Percentiles rank a stretch among this genome's conserved stretches.
These are phyloP conservation scores for Zygosaccharomyces pseudorouxii DNA, from an alignment of 805 yeast species.

Conservation along the genomic window DNA sequence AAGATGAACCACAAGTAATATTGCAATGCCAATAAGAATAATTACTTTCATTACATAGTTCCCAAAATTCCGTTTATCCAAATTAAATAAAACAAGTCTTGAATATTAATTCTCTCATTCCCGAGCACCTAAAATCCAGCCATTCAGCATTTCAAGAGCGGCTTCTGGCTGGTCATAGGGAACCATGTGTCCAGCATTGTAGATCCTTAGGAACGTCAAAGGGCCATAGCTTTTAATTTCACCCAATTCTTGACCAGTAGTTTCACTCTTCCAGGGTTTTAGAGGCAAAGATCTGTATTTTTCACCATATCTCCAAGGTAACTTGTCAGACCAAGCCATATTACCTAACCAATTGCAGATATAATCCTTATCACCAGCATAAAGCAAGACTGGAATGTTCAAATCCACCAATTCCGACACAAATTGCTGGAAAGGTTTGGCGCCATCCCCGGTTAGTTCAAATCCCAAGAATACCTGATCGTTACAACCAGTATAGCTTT, in stretches of 20 bases:
- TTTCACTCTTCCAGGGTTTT: constrained; percentile 40
- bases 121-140: constrained; percentile 60
- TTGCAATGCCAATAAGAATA: not conserved
- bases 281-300: constrained; percentile 42
- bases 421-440: constrained; percentile 74
- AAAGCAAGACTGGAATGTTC: constrained; percentile 73
- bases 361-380: constrained; percentile 93
- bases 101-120: not conserved
- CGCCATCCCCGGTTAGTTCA: constrained; percentile 74
- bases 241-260: constrained; percentile 49
- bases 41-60: not conserved
- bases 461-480: constrained; percentile 65
- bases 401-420: constrained; percentile 65
- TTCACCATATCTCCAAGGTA: constrained; percentile 58
- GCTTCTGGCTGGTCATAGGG: constrained; percentile 81
- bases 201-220: constrained; percentile 73
- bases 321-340: constrained; percentile 69
- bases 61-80: not conserved
- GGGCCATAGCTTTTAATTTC: constrained; percentile 66
- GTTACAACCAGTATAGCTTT: constrained; percentile 62
- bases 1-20: constrained; percentile 15
- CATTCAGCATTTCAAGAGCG: constrained; percentile 63
- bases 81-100: too few relatives aligned
- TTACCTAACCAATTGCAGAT: constrained; percentile 94
- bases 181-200: constrained; percentile 89